Evolutionary conservation across 2,329 filamentous ascomycete genomes (phyloP), one percentile per base, ranked within the genome.

Genomic region (Triangularia setosa): DNA sequence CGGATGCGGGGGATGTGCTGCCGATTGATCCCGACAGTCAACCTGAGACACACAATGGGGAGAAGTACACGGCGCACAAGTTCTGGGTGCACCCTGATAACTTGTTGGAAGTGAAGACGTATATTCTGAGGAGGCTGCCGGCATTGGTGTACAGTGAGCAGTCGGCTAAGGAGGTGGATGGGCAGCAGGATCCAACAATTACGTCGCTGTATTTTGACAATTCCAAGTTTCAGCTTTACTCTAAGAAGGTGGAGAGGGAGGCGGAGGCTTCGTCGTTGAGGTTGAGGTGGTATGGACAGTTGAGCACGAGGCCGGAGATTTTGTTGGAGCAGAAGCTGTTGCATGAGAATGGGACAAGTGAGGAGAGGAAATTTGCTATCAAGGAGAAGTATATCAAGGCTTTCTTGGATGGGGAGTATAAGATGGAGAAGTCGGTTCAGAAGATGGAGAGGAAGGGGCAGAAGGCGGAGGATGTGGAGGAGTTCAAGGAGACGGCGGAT

Each of bases 21-120:
- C 79, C 79, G 0, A 67, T 79, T 23, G 81, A 84, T 63, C 75
- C 83, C 27, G 82, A 84, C 69, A 80, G 77, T 58, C 82, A 83
- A 68, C 81, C 81, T 60, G 83, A 87, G 74, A 83, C 82, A 24
- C 83, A 83, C 70, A 85, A 87, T 65, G 85, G 86, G 64, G 91
- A 93, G 76, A 84, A 83, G 64, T 97, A 96, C 75, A 91, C 86
- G 21, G 92, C 93, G 3, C 87, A 94, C 78, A 97, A 97, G 78
- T 97, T 97, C 80, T 99, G 95, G 95, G 90, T 99, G 5, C 95
- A 99, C 76, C 86, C 88, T 30, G 95, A 99, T 73, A 98, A 99
- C 78, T 82, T 98, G 27, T 87, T 98, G 70, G 95, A 99, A 79
- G 92, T 98, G 75, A 97, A 98, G 83, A 98, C 95, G 4, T 88